These are phyloP conservation scores for Eucalyptus pauciflora DNA, from an alignment of 345 rosid genomes.

Conservation along the genomic window DNA sequence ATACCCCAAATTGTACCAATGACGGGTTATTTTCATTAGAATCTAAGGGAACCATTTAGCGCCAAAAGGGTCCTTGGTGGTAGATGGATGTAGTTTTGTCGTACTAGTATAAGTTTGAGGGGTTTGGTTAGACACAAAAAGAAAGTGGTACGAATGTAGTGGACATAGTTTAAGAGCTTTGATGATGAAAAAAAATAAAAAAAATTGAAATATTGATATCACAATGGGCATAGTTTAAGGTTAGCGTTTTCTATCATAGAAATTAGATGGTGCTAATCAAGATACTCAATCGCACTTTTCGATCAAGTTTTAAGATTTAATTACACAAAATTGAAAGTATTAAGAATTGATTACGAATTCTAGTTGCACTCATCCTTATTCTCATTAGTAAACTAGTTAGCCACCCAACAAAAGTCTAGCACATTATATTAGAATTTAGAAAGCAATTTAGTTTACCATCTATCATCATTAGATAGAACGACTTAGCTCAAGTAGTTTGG, in stretches of 20 bases:
- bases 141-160: neutral
- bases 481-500: neutral
- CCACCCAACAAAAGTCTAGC: neutral
- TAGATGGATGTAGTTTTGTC: neutral
- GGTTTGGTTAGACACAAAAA: neutral
- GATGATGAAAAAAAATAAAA: neutral
- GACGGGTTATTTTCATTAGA: neutral
- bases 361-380: neutral
- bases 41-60: neutral
- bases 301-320: neutral
- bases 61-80: neutral
- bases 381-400: neutral
- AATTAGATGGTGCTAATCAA: neutral
- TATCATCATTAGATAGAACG: neutral
- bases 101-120: neutral
- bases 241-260: neutral
- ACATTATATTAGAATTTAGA: neutral
- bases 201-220: neutral
- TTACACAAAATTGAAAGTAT: neutral
- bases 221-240: neutral
- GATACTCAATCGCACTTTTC: neutral
- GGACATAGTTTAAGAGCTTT: neutral
- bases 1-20: neutral
- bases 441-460: neutral
- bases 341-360: neutral